These are phyloP conservation scores for Dioszegia aurantiaca DNA, from an alignment of 768 basidiomycete species.

Conservation along the genomic window DNA sequence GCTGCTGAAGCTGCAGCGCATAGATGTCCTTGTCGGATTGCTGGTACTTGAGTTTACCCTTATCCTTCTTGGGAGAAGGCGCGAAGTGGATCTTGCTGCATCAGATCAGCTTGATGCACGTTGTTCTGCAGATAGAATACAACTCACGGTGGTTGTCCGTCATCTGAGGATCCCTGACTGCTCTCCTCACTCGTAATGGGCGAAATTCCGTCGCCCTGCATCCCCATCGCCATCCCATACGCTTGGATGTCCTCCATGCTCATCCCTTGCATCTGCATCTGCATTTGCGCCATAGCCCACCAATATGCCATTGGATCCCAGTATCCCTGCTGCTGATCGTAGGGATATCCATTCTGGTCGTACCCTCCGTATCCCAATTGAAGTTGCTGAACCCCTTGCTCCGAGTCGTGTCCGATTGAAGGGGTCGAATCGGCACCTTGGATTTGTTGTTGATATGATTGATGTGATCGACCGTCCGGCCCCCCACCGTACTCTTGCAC, in stretches of 20 bases:
- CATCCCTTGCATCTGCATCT: neutral
- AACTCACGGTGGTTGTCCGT: conserved; percentile 3
- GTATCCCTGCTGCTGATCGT: conserved; percentile 12
- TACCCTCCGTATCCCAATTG: conserved; percentile 5
- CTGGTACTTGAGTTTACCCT: neutral
- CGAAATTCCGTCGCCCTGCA: conserved; percentile 4
- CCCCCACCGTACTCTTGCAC: conserved; percentile 3
- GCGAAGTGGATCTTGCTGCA: conserved; percentile 7
- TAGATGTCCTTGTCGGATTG: neutral
- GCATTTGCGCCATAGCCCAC: conserved; percentile 15
- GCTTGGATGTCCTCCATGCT: conserved; percentile 14
- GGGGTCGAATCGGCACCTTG: neutral
- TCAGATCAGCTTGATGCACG: neutral
- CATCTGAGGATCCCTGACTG: conserved; percentile 7
- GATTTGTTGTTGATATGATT: neutral
- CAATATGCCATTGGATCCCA: conserved; percentile 28
- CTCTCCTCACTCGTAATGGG: conserved; percentile 6
- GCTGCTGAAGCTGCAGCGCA: neutral
- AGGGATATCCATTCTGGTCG: neutral
- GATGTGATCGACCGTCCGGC: neutral
- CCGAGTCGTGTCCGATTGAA: neutral
- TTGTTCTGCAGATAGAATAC: too few relatives aligned
- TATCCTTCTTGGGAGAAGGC: neutral
- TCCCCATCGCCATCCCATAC: conserved; percentile 2
- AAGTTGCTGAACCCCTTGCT: neutral